Evolutionary conservation across 83 land plant genomes (phyloP), one percentile per base, ranked within the genome.

Genomic region (Diphasiastrum complanatum): DNA sequence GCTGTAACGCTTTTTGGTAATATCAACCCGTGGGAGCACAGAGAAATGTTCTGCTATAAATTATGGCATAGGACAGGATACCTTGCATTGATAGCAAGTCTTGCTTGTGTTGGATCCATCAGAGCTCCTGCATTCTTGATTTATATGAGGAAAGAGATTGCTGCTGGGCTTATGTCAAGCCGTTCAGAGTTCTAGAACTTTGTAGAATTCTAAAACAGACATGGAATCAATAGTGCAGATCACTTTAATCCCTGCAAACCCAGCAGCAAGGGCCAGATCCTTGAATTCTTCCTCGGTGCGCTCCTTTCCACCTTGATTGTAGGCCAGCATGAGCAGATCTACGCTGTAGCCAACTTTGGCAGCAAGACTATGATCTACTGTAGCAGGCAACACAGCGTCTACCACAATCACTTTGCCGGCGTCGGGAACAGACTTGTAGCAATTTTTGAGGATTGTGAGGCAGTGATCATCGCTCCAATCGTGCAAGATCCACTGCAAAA

Each of bases 371-470:
- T 37, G 33, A 18, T 71, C 67, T 1, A 75, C 60, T 0, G 8
- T 40, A 10, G 24, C 51, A 2, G 81, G 81, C 1, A 82, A 16
- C 12, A 82, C 52, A 8, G 32, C 41, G 3, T 85, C 83, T 30
- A 71, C 61, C 25, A 70, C 57, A 4, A 86, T 83, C 34, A 83
- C 76, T 59, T 80, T 83, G 19, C 86, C 91, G 19, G 27, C 0
- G 12, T 6, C 19, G 11, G 65, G 65, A 0, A 63, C 33, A 1
- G 58, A 30, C 33, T 14, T 31, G 12, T 45, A n/a, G 32, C 65
- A 63, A 32, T 63, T 63, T 26, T 48, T 38, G 33, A 63, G 33
- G 23, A 63, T 25, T 34, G 26, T 47, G 24, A 26, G 1, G 32
- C 65, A 48, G 59, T 47, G 29, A 18, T 47, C 59, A 31, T 63